Evolutionary conservation across 2,329 filamentous ascomycete species (phyloP).

Genomic region (Mollisia scopiformis): DNA sequence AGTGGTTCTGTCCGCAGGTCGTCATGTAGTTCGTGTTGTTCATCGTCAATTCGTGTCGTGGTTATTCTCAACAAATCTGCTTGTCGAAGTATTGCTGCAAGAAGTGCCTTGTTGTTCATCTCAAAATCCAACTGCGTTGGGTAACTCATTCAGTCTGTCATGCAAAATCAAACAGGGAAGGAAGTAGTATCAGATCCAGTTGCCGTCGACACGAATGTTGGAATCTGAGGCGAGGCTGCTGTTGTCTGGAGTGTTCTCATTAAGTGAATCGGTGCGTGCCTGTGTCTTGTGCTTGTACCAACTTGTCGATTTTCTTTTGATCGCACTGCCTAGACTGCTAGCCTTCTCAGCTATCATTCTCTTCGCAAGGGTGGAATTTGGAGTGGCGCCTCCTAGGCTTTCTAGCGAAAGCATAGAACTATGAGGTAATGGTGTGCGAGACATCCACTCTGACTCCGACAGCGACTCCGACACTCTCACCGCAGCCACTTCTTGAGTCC

Average conservation of each 20-base stretch:
- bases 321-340: not conserved
- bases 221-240: not conserved
- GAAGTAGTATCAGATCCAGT: not conserved
- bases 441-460: slow-evolving; percentile 33
- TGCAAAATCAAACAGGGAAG: not conserved
- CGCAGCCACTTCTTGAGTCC: slow-evolving; percentile 13
- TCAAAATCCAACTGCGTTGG: too few relatives aligned
- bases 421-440: slow-evolving; percentile 25
- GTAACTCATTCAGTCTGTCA: not conserved
- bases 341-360: not conserved
- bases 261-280: not conserved
- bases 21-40: not conserved
- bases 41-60: not conserved
- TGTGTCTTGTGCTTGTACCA: not conserved
- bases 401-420: not conserved
- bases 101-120: not conserved
- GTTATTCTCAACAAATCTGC: not conserved
- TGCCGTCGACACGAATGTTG: not conserved
- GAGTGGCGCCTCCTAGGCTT: not conserved
- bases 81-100: not conserved
- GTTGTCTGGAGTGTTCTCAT: not conserved
- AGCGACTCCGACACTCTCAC: slow-evolving; percentile 19
- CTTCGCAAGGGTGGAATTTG: not conserved
- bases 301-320: not conserved
- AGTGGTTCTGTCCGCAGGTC: not conserved